Evolutionary conservation across 805 yeast species (phyloP), one percentile per base, ranked within the genome.

Genomic region (Candida oleophila): DNA sequence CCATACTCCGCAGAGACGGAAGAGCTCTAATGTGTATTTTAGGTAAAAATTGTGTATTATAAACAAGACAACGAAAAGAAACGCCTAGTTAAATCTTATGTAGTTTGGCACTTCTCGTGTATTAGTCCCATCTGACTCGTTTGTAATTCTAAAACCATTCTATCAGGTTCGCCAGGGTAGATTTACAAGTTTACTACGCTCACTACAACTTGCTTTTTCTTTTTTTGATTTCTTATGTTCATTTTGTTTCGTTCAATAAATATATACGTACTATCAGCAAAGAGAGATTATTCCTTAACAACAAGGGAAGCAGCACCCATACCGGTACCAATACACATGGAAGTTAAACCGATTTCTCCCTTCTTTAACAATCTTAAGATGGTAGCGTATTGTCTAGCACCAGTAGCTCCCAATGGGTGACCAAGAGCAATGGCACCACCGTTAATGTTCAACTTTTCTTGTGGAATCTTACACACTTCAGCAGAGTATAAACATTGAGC

Each of bases 321-420:
- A 57, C 98, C 98, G 32, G 97, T 89, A 60, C 98, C 98, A 54
- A 92, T 84, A 74, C 98, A 92, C 98, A 92, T 92, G 53, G 96
- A 86, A 11, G 95, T 87, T 44, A 92, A 84, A 54, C 98, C 98
- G 53, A 90, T 70, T 72, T 90, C 83, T 50, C 92, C 95, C 22
- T 79, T 64, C 65, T 84, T 70, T 59, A 91, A 77, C 72, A 89
- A 92, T 58, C 91, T 78, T 64, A 92, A 68, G 50, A 92, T 68
- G 3, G 98, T 92, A 38, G 97, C 91, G 44, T 89, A 78, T 72
- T 91, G 97, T 68, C 98, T 84, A 11, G 97, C 90, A 62, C 96
- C 96, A 42, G 71, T 64, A 37, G 66, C 61, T 50, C 77, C 77
- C 57, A 72, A 70, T 49, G 98, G 98, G 69, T 91, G 98, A 36